Percentiles rank a stretch among this genome's conserved stretches.
Conservation (phyloP, 495 filamentous ascomycete species). For the Tuber melanosporum region DNA sequence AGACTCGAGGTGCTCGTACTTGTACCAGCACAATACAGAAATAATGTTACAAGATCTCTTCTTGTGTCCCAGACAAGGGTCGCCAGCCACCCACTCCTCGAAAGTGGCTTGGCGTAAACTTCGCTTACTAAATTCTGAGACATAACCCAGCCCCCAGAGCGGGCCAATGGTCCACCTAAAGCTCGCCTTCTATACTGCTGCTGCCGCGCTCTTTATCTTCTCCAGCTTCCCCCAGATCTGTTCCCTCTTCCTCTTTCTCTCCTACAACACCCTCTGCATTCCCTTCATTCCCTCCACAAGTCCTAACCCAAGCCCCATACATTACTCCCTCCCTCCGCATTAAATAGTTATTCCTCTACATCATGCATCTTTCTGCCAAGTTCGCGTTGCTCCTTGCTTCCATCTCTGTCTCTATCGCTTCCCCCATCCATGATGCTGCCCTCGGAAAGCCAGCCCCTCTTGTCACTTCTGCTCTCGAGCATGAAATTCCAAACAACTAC, state of each 20-base stretch:
- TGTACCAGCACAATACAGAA: neutral
- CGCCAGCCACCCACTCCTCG: conserved; percentile 7
- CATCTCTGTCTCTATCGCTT: conserved; percentile 48
- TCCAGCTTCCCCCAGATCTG: conserved; percentile 33
- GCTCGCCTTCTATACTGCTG: neutral
- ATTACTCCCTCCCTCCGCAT: conserved; percentile 14
- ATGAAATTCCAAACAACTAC: conserved; percentile 79
- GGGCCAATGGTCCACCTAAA: neutral
- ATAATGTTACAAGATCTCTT: neutral
- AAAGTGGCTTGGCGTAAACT: neutral
- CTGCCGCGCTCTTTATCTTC: conserved; percentile 41
- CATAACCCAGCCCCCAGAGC: neutral
- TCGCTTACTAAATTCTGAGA: neutral
- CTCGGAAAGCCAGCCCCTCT: conserved; percentile 87
- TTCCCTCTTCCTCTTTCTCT: conserved; percentile 39
- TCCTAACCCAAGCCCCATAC: conserved; percentile 13
- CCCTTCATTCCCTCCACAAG: conserved; percentile 32
- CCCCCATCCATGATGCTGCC: conserved; percentile 62
- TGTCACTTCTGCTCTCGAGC: conserved; percentile 64
- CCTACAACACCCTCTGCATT: conserved; percentile 34
- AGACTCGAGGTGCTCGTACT: neutral
- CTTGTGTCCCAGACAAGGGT: neutral
- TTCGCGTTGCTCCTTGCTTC: conserved; percentile 44
- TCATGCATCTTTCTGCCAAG: conserved; percentile 42
- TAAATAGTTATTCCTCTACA: conserved; percentile 20